Conservation (phyloP, 163 green algal species). For the Trebouxia gelatinosa region DNA sequence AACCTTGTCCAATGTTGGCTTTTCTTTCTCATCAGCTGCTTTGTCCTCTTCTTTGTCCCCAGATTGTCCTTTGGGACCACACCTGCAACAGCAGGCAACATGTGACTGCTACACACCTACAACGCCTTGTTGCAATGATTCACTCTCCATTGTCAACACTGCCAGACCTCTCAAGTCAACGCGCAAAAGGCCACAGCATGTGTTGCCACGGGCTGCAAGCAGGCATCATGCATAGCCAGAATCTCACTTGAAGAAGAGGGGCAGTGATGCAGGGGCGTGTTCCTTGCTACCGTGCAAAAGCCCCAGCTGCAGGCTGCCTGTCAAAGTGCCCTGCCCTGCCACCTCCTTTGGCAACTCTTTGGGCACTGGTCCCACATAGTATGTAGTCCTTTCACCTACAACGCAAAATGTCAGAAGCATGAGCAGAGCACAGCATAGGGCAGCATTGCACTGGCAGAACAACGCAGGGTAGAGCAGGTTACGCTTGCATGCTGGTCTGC, state of each 20-base stretch:
- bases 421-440: too few species aligned
- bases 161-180: too few species aligned
- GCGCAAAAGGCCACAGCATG: too few species aligned
- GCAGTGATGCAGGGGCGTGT: constrained; percentile 38
- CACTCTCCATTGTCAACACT: too few species aligned
- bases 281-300: constrained; percentile 42
- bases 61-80: constrained; percentile 11
- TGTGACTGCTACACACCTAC: too few species aligned
- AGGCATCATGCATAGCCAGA: too few species aligned
- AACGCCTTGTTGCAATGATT: too few species aligned
- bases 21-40: constrained; percentile 30
- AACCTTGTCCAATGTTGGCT: constrained; percentile 49
- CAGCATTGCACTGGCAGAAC: too few species aligned
- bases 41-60: constrained; percentile 25
- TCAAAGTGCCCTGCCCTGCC: constrained; percentile 54
- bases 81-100: background rate
- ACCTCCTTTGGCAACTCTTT: constrained; percentile 80
- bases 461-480: constrained; percentile 1
- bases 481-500: too few species aligned
- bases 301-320: constrained; percentile 57
- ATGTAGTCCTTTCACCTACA: background rate
- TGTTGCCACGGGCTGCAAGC: too few species aligned
- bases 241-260: constrained; percentile 38
- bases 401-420: too few species aligned
- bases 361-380: constrained; percentile 46